Base-by-base conservation (phyloP, 768 basidiomycete genomes). In the Mycena amicta region DNA sequence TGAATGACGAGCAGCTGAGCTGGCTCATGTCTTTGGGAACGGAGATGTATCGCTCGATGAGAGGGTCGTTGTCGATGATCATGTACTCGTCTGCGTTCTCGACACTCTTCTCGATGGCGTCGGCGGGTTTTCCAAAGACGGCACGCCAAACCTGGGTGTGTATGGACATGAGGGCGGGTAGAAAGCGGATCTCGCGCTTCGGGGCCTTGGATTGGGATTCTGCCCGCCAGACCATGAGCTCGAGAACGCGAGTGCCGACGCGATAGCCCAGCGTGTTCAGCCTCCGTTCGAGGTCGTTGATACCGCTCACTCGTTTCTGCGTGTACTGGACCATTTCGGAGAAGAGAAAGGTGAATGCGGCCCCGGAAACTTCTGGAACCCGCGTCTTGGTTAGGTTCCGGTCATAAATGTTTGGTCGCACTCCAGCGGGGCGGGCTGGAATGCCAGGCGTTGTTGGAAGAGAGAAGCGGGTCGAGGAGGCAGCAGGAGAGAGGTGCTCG, bases 41-140 rank as follows among this genome's bases (percentile, higher is more conserved):
- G 28, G 94, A 93, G 60, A 99, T 93, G 64, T 93, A 82, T 57
- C 93, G 87, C 61, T 97, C 95, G 62, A 98, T 80, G 22, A 89
- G 84, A 12, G 97, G 95, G 69, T 95, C 92, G 71, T 99, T 98
- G 80, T 98, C 91, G 59, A 96, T 90, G 63, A 99, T 91, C 97
- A 98, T 98, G 74, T 98, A 99, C 80, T 99, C 97, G 70, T 98
- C 96, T 20, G 92, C 88, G 58, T 96, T 93, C 72, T 97, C 95
- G 0, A 98, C 93, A 64, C 93, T 95, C 77, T 93, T 91, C 74
- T 99, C 95, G 55, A 99, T 86, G 2, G 90, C 93, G 70, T 98
- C 96, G 22, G 97, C 97, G 8, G 93, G 82, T 71, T 89, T 92
- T 8, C 94, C 94, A 68, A 96, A 99, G 18, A 95, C 89, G 28